A percentile compares a stretch with the other conserved stretches of the same genome.
These are phyloP conservation scores for Aegilops tauschii DNA, from an alignment of 176 grass and related monocot species.

Conservation along the genomic window DNA sequence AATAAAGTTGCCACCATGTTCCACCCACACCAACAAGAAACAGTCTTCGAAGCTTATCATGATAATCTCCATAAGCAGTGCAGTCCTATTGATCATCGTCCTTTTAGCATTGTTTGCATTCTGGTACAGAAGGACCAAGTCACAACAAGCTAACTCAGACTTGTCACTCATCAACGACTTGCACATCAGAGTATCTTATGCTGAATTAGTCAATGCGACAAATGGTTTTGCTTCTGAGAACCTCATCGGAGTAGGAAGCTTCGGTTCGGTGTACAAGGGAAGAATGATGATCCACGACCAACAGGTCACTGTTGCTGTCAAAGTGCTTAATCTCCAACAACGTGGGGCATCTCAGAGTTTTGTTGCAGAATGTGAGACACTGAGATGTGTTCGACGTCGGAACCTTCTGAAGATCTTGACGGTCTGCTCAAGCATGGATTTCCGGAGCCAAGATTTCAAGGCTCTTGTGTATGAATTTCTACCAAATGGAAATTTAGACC, in stretches of 20 bases:
- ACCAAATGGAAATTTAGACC: constrained; percentile 15
- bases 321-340: constrained; percentile 4
- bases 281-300: neutral
- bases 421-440: constrained; percentile 16
- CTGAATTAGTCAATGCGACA: constrained; percentile 17
- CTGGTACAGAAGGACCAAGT: neutral
- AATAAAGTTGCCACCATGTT: constrained; percentile 21
- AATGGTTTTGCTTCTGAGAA: neutral
- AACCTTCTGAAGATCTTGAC: constrained; percentile 29
- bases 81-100: neutral
- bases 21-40: neutral
- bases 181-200: constrained; percentile 4
- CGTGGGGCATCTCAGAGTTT: constrained; percentile 10
- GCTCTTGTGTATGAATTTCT: constrained; percentile 21
- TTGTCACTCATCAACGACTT: neutral
- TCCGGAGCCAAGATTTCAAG: neutral
- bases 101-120: neutral
- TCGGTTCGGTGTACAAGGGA: constrained; percentile 17
- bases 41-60: neutral
- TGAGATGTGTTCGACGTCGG: neutral
- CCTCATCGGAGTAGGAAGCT: no score
- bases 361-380: constrained; percentile 15
- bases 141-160: neutral
- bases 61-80: neutral
- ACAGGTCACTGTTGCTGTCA: neutral